Base-by-base conservation (phyloP, 2,329 filamentous ascomycete species). In the Trichoderma sp. region DNA sequence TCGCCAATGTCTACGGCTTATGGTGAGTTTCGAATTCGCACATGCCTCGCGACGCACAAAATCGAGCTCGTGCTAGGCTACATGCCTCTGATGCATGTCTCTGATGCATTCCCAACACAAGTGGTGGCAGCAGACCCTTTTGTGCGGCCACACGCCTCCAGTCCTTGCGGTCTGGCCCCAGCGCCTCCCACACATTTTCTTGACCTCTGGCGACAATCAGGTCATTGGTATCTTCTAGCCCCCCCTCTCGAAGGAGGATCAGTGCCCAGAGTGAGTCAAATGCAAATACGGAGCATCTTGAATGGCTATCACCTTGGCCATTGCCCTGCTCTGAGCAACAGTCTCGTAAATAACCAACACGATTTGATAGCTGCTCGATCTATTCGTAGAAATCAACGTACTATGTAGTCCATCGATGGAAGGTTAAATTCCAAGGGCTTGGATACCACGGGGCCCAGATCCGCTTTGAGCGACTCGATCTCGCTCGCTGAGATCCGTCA, bases 61-160 rank as follows among this genome's bases (percentile, higher is more conserved):
- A 32, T 19, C 59, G 48, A 53, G 59, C 35, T 63, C 59, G 59
- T 63, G 48, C n/a, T 34, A 17, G 45, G 59, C 59, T 63, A 48
- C 17, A 53, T 35, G 17, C 39, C 57, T 60, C 35, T 29, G 13
- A 29, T 29, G 59, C 34, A 52, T 34, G 52, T 39, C 54, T 17
- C 22, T 48, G 35, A 57, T 54, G 52, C n/a, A 32, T 54, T 32
- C 15, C 59, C 32, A 39, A 37, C 17, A 10, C 29, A 29, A 37
- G 32, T 15, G 32, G 27, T 9, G 32, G 27, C 48, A 63, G 45
- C 32, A 52, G 34, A 52, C 22, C 29, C 32, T 63, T 63, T 39
- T 29, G 59, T 39, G 17, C 12, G 25, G 13, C 45, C 59, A 52
- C 59, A 52, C 6, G 10, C 35, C 32, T 27, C 32, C 19, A 37